Base-by-base conservation (phyloP, 2,329 filamentous ascomycete genomes). In the Fusarium scirpi region DNA sequence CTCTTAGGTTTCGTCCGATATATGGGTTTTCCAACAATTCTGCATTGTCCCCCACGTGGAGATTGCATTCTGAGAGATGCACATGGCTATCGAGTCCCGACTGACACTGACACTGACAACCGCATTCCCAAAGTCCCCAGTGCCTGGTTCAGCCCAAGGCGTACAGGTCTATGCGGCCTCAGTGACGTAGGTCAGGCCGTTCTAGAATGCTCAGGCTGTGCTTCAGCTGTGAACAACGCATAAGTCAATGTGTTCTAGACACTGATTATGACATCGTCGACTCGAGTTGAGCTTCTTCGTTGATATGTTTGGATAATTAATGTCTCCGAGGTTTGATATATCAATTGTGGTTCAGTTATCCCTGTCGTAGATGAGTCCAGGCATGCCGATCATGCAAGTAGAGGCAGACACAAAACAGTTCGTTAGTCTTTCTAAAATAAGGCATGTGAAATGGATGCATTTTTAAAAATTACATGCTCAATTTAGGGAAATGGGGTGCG, bases 171-270 rank as follows among this genome's bases (percentile, higher is more conserved):
- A 41, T 61, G 62, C 54, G 47, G 40, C 71, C 54, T 74, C 63
- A 68, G 60, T 75, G 73, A 75, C 73, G 73, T 74, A 70, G 24
- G 49, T 54, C 65, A 32, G 73, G 61, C 70, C 71, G 73, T 75
- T 75, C 73, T 75, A 75, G 73, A 74, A 61, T n/a, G 62, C 70
- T 62, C 63, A 56, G 69, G 67, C 61, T 68, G 43, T 60, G 58
- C 60, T 62, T 56, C 60, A 65, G 49, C 53, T 32, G 30, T 27
- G 29, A 18, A 68, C 66, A 69, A 61, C 62, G 59, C 70, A 70
- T 62, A 62, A 69, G 40, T 55, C 48, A 65, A 56, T 54, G 38
- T 49, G 43, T 57, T 64, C 63, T 69, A 52, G 54, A 54, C 49
- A 45, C 53, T 58, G 24, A 6, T 20, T 44, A 52, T 68, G 62